phyloP scores from a whole-genome alignment of 116 monocot species.

The Iris pallida region DNA sequence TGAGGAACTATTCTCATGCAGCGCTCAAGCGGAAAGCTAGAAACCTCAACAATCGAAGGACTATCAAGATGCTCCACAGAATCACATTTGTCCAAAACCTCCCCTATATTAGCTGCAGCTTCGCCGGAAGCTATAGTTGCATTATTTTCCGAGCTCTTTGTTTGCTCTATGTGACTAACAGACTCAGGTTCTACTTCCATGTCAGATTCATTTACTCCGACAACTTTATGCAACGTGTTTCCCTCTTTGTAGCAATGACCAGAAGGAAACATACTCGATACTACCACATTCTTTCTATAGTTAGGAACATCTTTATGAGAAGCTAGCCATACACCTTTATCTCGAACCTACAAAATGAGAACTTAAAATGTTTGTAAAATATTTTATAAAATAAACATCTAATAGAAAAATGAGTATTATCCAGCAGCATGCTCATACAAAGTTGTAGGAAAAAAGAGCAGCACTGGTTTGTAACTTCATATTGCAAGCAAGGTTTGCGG shows the following conservation, averaged over 20 bases:
- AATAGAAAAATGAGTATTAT: too few relatives aligned
- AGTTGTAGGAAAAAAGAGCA: too few relatives aligned
- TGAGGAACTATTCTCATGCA: constrained; percentile 97
- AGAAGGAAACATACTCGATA: constrained; percentile 90
- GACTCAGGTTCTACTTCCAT: constrained; percentile 15
- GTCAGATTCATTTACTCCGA: background rate
- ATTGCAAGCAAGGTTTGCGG: too few relatives aligned
- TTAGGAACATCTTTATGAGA: constrained; percentile 63
- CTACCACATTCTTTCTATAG: constrained; percentile 54
- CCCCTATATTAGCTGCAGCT: constrained; percentile 15
- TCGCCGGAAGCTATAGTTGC: background rate
- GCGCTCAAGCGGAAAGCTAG: constrained; percentile 54
- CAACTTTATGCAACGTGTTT: background rate
- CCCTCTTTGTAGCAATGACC: constrained; percentile 21
- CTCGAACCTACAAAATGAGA: constrained; percentile 50
- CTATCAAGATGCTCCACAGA: constrained; percentile 4
- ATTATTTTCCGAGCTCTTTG: constrained; percentile 10
- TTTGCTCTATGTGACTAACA: background rate
- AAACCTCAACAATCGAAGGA: constrained; percentile 33
- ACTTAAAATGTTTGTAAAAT: background rate
- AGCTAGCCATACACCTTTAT: constrained; percentile 80
- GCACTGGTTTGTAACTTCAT: too few relatives aligned
- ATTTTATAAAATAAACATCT: too few relatives aligned
- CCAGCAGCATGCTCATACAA: too few relatives aligned
- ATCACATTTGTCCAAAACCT: constrained; percentile 8